Evolutionary conservation across 106 monocot species (phyloP).

Genomic region (Platanthera guangdongensis): DNA sequence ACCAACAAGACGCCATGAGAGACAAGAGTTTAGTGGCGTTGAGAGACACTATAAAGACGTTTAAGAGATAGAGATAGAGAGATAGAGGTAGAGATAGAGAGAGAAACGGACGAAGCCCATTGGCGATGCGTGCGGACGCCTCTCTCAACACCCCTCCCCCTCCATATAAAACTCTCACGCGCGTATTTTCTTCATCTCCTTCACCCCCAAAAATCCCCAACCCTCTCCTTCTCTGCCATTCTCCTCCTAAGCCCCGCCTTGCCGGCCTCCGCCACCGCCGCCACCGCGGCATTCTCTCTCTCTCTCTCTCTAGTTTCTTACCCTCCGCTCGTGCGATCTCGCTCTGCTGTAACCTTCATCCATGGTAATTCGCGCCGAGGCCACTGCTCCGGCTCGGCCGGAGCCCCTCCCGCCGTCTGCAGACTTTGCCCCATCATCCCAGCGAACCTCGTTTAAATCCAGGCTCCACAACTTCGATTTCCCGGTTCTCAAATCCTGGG

Average conservation of each 20-base stretch:
- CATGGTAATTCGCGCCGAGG: conserved; percentile 39
- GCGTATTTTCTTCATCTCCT: not conserved
- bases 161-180: conserved; percentile 3
- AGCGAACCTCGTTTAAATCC: not conserved
- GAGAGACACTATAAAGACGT: too few relatives aligned
- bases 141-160: not conserved
- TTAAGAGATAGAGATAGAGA: not conserved
- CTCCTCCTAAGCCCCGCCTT: not conserved
- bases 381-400: conserved; percentile 5
- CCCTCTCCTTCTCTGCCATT: not conserved
- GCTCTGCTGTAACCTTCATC: not conserved
- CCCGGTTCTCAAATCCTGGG: conserved; percentile 44
- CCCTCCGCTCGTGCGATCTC: not conserved
- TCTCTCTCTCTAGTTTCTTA: not conserved
- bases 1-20: not conserved
- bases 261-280: not conserved
- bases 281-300: not conserved
- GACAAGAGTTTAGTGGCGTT: not conserved
- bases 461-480: conserved; percentile 21
- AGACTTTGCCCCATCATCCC: not conserved
- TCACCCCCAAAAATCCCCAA: not conserved
- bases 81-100: not conserved
- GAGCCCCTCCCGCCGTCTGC: conserved; percentile 2
- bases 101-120: not conserved
- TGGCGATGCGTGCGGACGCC: not conserved